Conservation (phyloP, 495 filamentous ascomycete genomes). For the Beverwykella pulmonaria region DNA sequence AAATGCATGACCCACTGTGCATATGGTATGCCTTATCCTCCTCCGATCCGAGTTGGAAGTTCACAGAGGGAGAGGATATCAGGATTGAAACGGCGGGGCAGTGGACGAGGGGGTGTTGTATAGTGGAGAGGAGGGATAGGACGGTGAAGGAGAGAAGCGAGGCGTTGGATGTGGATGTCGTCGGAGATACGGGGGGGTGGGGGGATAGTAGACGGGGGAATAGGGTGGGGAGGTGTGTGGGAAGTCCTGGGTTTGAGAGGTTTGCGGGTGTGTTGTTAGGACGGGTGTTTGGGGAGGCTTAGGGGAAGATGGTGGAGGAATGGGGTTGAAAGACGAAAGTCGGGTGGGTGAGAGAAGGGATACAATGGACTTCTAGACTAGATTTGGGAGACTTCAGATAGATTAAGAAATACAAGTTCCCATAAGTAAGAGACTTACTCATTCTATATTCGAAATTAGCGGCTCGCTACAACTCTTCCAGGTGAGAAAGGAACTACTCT, state of each 20-base stretch:
- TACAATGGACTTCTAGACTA: background rate
- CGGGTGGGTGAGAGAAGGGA: background rate
- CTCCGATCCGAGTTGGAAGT: conserved; percentile 44
- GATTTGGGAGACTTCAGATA: no score
- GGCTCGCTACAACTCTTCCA: no score
- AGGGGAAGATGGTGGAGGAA: background rate
- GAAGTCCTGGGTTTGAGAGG: conserved; percentile 56
- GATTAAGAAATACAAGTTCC: no score
- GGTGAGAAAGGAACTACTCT: no score
- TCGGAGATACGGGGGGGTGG: conserved; percentile 74
- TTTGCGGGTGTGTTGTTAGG: conserved; percentile 46
- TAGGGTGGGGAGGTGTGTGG: conserved; percentile 70
- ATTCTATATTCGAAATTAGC: no score
- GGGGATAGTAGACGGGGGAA: conserved; percentile 71
- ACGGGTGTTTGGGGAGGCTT: conserved; percentile 44
- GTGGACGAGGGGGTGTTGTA: conserved; percentile 91
- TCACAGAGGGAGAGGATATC: conserved; percentile 66
- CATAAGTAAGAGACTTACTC: no score
- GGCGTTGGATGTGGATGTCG: conserved; percentile 57
- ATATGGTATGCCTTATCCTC: conserved; percentile 62
- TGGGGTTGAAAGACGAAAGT: background rate
- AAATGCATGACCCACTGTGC: conserved; percentile 84
- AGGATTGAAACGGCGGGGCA: conserved; percentile 85
- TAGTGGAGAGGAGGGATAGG: conserved; percentile 70
- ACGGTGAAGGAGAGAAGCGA: conserved; percentile 53